Evolutionary conservation across 257 asterid species (phyloP).

Genomic region (Osmanthus fragrans): DNA sequence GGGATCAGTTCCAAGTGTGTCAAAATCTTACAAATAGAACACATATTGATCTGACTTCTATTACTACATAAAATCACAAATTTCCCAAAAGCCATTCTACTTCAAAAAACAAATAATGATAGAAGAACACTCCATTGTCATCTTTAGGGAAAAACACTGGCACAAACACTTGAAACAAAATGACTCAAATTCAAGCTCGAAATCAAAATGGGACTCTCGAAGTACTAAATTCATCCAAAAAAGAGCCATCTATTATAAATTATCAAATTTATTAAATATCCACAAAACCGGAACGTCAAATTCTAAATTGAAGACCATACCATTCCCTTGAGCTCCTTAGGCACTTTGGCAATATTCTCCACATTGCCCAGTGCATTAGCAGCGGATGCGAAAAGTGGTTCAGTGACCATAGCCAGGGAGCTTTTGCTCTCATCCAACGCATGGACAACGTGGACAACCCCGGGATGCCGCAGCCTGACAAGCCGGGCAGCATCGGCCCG

Average conservation of each 20-base stretch:
- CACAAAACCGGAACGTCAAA: slow-evolving; percentile 10
- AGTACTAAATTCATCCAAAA: not conserved
- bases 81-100: not conserved
- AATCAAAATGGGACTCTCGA: not conserved
- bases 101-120: not conserved
- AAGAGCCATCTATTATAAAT: not conserved
- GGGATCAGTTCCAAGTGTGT: not conserved
- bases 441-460: slow-evolving; percentile 94
- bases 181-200: not conserved
- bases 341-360: slow-evolving; percentile 72
- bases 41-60: not conserved
- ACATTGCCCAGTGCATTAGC: slow-evolving; percentile 84
- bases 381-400: slow-evolving; percentile 87
- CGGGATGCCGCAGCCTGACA: slow-evolving; percentile 97
- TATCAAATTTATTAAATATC: not conserved
- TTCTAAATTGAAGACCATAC: slow-evolving; percentile 37
- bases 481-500: slow-evolving; percentile 91
- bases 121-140: not conserved
- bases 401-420: slow-evolving; percentile 96
- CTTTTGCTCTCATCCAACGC: slow-evolving; percentile 93
- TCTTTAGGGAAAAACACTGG: not conserved
- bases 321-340: slow-evolving; percentile 95
- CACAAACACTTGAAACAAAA: not conserved
- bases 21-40: not conserved
- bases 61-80: not conserved